phyloP scores from a whole-genome alignment of 176 grass and related monocot genomes.

The Rhynchospora pubera region DNA sequence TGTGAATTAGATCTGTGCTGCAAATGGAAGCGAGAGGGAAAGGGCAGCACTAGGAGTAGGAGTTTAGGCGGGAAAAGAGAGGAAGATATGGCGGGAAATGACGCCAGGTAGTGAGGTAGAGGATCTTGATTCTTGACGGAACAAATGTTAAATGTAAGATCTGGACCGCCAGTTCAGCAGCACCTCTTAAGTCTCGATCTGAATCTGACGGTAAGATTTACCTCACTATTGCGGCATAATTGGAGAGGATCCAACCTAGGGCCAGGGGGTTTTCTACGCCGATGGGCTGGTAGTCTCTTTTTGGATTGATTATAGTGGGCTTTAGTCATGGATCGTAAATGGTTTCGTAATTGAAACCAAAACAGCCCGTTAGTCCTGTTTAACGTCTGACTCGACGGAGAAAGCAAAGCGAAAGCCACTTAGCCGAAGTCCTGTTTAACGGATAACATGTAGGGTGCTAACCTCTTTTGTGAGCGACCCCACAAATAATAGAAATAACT shows the following conservation, averaged over 20 bases:
- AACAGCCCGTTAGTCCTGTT: too few species aligned
- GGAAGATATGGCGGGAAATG: constrained; percentile 43
- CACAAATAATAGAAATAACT: neutral
- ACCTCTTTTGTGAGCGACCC: neutral
- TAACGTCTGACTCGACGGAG: constrained; percentile 20
- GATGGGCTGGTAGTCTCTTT: neutral
- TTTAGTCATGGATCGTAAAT: neutral
- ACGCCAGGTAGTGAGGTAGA: too few species aligned
- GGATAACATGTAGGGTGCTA: neutral
- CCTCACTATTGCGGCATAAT: too few species aligned
- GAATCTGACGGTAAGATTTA: neutral
- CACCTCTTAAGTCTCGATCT: neutral
- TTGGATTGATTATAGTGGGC: too few species aligned
- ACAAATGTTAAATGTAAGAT: neutral
- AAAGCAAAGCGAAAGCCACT: neutral
- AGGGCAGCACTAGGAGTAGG: constrained; percentile 23
- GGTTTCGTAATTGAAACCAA: neutral
- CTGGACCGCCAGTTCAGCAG: neutral
- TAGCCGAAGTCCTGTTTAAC: neutral
- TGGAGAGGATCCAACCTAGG: neutral
- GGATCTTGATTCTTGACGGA: neutral
- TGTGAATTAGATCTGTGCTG: constrained; percentile 12
- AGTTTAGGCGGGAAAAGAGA: constrained; percentile 63
- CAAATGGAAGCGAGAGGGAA: neutral
- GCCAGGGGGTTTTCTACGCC: neutral